Conservation (phyloP, 192 early-diverging fungal species). For the Blastocladiella britannica region DNA sequence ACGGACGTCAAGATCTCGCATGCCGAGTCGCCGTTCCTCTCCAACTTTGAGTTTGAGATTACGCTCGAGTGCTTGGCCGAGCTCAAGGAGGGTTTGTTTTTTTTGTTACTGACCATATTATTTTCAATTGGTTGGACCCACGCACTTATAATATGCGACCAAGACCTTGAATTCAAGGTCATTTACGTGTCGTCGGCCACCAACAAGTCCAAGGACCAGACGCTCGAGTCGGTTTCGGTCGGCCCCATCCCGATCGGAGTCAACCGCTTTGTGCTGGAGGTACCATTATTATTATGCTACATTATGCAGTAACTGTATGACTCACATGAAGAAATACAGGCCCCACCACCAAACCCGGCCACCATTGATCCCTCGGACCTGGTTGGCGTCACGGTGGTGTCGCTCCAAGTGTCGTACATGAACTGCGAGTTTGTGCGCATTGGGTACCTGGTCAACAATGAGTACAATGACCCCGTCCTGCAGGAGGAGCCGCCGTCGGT, state of each 20-base stretch:
- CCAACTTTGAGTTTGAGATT: constrained; percentile 79
- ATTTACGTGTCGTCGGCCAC: constrained; percentile 66
- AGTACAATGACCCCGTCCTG: constrained; percentile 55
- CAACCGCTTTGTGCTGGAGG: constrained; percentile 82
- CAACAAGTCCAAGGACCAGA: constrained; percentile 75
- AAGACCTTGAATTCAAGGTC: constrained; percentile 95
- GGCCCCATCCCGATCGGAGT: constrained; percentile 89
- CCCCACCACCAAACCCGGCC: constrained; percentile 33
- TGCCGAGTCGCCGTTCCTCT: constrained; percentile 62
- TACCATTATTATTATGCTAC: constrained; percentile 10
- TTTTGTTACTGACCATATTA: neutral
- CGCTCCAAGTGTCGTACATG: constrained; percentile 74
- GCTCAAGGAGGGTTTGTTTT: constrained; percentile 55
- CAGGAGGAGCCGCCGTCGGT: constrained; percentile 54
- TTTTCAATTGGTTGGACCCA: neutral
- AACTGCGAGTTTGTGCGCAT: constrained; percentile 87
- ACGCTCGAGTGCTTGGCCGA: constrained; percentile 86
- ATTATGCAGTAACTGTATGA: neutral
- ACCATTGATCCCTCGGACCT: constrained; percentile 61
- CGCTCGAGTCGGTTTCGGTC: constrained; percentile 81
- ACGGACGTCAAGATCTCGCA: constrained; percentile 64
- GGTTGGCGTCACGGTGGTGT: constrained; percentile 72
- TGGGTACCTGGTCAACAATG: constrained; percentile 96
- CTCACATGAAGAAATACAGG: no score
- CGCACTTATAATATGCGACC: neutral